Percentiles rank a stretch among this genome's conserved stretches.
phyloP scores from a whole-genome alignment of 2,329 filamentous ascomycete species.

The Aspergillus niger region DNA sequence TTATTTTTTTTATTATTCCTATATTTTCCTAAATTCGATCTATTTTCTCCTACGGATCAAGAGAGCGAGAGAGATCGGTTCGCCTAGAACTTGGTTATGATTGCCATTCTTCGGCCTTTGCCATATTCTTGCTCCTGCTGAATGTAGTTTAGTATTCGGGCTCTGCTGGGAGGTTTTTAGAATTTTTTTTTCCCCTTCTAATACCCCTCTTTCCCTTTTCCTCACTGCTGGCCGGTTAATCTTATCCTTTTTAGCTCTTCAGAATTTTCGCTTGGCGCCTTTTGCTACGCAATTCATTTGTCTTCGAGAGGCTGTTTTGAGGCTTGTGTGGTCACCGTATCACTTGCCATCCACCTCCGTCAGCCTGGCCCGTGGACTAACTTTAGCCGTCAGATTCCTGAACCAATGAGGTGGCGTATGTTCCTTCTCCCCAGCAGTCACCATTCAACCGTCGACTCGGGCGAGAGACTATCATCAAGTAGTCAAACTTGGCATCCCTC shows the following conservation, averaged over 20 bases:
- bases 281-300: background rate
- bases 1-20: background rate
- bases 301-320: background rate
- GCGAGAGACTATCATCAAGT: background rate
- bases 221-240: background rate
- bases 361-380: background rate
- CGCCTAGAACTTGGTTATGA: background rate
- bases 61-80: background rate
- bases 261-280: constrained; percentile 1
- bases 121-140: background rate
- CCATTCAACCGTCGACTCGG: background rate
- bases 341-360: background rate
- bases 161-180: background rate
- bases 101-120: background rate
- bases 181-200: background rate
- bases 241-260: background rate
- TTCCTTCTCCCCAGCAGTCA: background rate
- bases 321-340: constrained; percentile 1
- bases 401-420: background rate
- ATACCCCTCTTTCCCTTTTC: background rate
- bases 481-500: background rate
- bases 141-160: background rate
- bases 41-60: too few relatives aligned
- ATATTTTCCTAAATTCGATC: too few relatives aligned
- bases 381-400: background rate